Base-by-base conservation (phyloP, 1,284 basidiomycete genomes). In the Sanghuangporus sanghuang region DNA sequence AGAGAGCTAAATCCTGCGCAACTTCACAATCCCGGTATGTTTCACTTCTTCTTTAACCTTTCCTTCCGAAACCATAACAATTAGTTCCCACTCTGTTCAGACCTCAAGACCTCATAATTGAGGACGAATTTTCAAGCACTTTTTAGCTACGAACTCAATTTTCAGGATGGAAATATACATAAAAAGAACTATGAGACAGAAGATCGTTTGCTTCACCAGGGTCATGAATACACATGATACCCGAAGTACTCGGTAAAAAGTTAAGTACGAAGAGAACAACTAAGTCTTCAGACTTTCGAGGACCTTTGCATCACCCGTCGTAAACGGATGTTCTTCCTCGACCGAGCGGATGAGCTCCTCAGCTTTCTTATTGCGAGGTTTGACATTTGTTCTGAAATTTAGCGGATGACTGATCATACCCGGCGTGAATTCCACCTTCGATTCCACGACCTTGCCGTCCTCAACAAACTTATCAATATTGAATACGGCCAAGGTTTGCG, bases 81-180 rank as follows among this genome's bases (percentile, higher is more conserved):
- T 78, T 69, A 86, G 85, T 69, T 82, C 83, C 81, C 81, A 85
- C 75, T n/a, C n/a, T n/a, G n/a, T n/a, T n/a, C n/a, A n/a, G n/a
- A n/a, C n/a, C n/a, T n/a, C n/a, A n/a, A n/a, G n/a, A 75, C 77
- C 44, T 82, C 70, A 68, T 1, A 23, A 23, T 23, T 23, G 1
- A 23, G 23, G 23, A 23, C 23, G 23, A 23, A 23, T 23, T 23
- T 23, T 23, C 23, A 23, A 23, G 2, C 2, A 23, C 23, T 23
- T 23, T 1, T 23, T 23, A 23, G 2, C 23, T 23, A 23, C 23
- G 2, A 23, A 23, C 23, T 23, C 23, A 2, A 23, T 23, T 23
- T 23, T 23, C 23, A 2, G 23, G 1, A 1, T 23, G 23, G 1
- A 1, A 23, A 23, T 23, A 2, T 23, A 23, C 23, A 23, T 23